Conservation (phyloP, 225 moss, liverwort and hornwort genomes). For the Lunularia cruciata region DNA sequence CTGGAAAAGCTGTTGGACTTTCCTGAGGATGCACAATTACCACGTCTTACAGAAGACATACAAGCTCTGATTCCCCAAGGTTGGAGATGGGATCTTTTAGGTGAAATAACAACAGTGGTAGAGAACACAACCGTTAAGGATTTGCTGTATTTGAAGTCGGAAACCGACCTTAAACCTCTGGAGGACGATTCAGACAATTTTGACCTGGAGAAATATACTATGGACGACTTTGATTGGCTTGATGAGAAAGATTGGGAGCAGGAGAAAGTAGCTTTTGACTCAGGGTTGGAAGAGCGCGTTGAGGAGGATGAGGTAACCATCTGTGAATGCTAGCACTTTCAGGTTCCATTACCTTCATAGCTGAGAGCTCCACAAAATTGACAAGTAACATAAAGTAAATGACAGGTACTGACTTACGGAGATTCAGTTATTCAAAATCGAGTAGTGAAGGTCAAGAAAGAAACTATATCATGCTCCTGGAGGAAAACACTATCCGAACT, state of each 20-base stretch:
- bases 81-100: conserved; percentile 79
- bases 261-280: conserved; percentile 37
- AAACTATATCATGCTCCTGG: not conserved
- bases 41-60: conserved; percentile 53
- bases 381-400: no score
- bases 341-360: no score
- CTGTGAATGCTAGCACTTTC: not conserved
- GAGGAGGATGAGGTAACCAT: conserved; percentile 71
- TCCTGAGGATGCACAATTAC: conserved; percentile 55
- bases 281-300: conserved; percentile 38
- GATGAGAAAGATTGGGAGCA: conserved; percentile 49
- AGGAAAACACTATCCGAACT: not conserved
- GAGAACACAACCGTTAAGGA: conserved; percentile 38
- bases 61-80: conserved; percentile 36
- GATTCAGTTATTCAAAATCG: no score
- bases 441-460: no score
- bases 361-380: no score
- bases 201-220: conserved; percentile 27
- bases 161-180: conserved; percentile 37
- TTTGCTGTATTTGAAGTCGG: conserved; percentile 33
- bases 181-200: conserved; percentile 28
- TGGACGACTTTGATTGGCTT: conserved; percentile 45
- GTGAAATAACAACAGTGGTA: conserved; percentile 26
- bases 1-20: conserved; percentile 84
- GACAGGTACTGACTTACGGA: no score